Base-by-base conservation (phyloP, 768 basidiomycete species). In the Panellus pusillus region DNA sequence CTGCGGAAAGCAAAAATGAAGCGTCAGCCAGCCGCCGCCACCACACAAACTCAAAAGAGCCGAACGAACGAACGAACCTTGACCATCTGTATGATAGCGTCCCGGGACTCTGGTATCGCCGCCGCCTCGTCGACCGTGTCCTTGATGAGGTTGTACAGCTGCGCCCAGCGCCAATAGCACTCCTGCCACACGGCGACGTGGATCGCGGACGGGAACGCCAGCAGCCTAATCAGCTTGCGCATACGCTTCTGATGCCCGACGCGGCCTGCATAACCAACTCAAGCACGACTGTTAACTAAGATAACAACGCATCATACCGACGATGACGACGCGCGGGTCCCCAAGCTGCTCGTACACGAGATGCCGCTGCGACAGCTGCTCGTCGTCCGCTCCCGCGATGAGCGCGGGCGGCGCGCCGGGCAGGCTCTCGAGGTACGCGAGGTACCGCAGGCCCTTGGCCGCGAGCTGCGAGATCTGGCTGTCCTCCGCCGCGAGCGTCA, bases 131-230 rank as follows among this genome's bases (percentile, higher is more conserved):
- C 66, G 17, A 71, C 49, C 7, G 62, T 57, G 14, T 74, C 78
- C 57, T 78, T 75, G 41, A 87, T 72, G 44, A 78, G 71, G 63
- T 89, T 87, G 13, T 81, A 81, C 40, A 92, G 68, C 6, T 74
- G 70, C 24, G 77, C 75, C 89, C 90, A 93, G 44, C 89, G 76
- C 73, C 79, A 85, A 66, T 86, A 92, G 55, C 83, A 86, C 63
- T 93, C 91, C 58, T 86, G 77, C 91, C 91, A 94, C 3, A 90
- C 86, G 0, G 87, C 88, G 18, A 88, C 73, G 47, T 90, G 82
- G n/a, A 82, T 78, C 1, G 83, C 79, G 28, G 80, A 79, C 13
- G 87, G 82, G 27, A 79, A 80, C 1, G 82, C 77, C 42, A 91
- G 75, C 48, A 81, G 65, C 6, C 88, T 80, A 46, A 92, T 67